A percentile compares a stretch with the other conserved stretches of the same genome.
Conservation (phyloP, 2,329 filamentous ascomycete genomes). For the Colletotrichum cuscutae region DNA sequence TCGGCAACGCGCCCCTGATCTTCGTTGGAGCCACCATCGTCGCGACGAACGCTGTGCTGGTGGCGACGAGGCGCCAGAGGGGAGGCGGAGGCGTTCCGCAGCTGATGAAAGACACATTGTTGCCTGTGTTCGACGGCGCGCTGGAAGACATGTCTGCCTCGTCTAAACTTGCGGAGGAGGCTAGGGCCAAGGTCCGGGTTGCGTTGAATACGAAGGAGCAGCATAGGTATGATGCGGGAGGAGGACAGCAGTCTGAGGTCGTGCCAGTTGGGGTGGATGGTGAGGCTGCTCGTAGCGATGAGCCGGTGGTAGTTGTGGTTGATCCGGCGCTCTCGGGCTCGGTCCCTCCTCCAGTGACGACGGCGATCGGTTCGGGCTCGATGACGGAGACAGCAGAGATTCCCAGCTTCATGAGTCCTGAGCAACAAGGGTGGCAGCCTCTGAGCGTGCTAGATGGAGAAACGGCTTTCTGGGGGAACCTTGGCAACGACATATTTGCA, state of each 20-base stretch:
- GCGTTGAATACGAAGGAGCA: neutral
- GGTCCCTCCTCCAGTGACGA: neutral
- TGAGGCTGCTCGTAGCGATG: neutral
- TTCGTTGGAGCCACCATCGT: constrained; percentile 13
- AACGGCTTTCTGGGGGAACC: neutral
- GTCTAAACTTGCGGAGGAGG: constrained; percentile 15
- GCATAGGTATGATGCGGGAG: neutral
- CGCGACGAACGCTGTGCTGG: constrained; percentile 10
- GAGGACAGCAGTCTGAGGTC: neutral
- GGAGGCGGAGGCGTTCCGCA: neutral
- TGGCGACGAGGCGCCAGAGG: neutral
- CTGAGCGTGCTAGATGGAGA: constrained; percentile 1
- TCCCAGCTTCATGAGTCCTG: neutral
- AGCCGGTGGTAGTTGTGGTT: neutral
- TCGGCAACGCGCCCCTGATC: constrained; percentile 1
- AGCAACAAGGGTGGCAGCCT: neutral
- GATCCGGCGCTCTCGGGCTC: neutral
- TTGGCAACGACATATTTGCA: neutral
- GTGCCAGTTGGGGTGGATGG: neutral
- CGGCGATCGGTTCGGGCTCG: neutral
- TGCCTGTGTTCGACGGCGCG: neutral
- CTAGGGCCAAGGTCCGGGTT: neutral
- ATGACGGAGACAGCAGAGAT: neutral
- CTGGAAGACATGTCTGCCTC: constrained; percentile 7
- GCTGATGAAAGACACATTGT: neutral